phyloP scores from a whole-genome alignment of 2,329 filamentous ascomycete species.

The Cordyceps javanica region DNA sequence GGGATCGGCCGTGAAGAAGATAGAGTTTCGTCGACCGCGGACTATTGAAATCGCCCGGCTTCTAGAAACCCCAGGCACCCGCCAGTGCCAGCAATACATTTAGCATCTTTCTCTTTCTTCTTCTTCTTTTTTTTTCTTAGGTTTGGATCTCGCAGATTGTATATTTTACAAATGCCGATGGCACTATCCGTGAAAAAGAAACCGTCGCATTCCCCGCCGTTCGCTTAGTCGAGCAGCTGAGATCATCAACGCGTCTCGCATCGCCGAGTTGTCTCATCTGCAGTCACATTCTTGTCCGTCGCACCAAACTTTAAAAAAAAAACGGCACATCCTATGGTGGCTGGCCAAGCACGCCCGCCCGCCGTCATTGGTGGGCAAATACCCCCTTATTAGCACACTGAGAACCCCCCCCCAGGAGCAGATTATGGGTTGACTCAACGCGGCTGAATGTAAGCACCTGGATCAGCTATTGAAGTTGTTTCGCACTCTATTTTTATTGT shows the following conservation, averaged over 20 bases:
- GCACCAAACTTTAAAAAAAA: conserved; percentile 1
- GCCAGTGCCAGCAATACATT: neutral
- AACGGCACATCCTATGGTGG: neutral
- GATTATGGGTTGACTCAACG: too few species aligned
- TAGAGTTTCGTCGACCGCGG: neutral
- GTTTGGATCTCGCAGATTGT: too few species aligned
- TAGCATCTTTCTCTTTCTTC: neutral
- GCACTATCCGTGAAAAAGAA: neutral
- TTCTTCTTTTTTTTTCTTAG: too few species aligned
- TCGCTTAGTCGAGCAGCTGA: too few species aligned
- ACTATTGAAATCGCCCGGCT: neutral
- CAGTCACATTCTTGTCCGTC: too few species aligned
- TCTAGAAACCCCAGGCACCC: neutral
- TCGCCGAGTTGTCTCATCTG: too few species aligned
- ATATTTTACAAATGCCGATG: neutral
- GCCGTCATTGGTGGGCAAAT: conserved; percentile 5
- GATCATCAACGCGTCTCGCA: too few species aligned
- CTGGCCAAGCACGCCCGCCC: neutral
- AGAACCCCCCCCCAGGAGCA: too few species aligned
- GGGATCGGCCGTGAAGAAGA: neutral
- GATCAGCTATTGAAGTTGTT: too few species aligned
- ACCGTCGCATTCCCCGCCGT: neutral
- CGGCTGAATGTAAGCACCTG: too few species aligned
- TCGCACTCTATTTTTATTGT: too few species aligned
- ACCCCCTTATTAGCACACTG: neutral